A percentile compares a stretch with the other conserved stretches of the same genome.
These are phyloP conservation scores for Chiua virens DNA, from an alignment of 768 basidiomycete genomes.

Conservation along the genomic window DNA sequence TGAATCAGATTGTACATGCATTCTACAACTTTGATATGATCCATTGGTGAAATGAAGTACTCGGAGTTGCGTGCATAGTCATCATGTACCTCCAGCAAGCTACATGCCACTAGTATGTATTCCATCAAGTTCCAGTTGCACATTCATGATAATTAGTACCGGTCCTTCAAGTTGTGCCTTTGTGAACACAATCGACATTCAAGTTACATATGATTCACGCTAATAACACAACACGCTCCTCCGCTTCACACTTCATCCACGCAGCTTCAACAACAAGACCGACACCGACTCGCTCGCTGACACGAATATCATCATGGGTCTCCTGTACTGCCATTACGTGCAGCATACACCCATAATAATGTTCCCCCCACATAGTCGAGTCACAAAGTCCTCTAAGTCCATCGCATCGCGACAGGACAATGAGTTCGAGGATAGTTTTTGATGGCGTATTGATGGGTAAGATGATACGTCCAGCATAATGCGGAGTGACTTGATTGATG, in stretches of 20 bases:
- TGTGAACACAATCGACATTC: no score
- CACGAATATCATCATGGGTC: background rate
- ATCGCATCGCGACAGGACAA: slow-evolving; percentile 18
- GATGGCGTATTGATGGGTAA: slow-evolving; percentile 13
- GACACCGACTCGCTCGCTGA: slow-evolving; percentile 21
- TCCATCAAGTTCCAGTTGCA: no score
- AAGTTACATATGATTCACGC: slow-evolving; percentile 1
- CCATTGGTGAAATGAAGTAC: no score
- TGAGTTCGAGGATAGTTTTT: slow-evolving; percentile 9
- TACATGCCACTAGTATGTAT: no score
- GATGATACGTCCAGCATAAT: slow-evolving; percentile 14
- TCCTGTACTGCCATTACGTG: slow-evolving; percentile 22
- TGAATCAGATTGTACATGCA: no score
- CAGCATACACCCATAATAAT: slow-evolving; percentile 14
- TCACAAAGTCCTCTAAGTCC: slow-evolving; percentile 7
- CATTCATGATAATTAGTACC: no score
- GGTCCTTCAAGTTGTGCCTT: no score
- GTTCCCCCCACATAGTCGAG: slow-evolving; percentile 6
- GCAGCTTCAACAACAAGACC: slow-evolving; percentile 19
- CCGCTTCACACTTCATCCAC: slow-evolving; percentile 11
- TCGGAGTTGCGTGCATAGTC: no score
- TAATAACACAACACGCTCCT: slow-evolving; percentile 8
- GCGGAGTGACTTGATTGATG: background rate
- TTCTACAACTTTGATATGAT: no score
- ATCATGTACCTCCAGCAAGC: no score